Evolutionary conservation across 2,329 filamentous ascomycete species (phyloP).

Genomic region (Cladosporium velox): DNA sequence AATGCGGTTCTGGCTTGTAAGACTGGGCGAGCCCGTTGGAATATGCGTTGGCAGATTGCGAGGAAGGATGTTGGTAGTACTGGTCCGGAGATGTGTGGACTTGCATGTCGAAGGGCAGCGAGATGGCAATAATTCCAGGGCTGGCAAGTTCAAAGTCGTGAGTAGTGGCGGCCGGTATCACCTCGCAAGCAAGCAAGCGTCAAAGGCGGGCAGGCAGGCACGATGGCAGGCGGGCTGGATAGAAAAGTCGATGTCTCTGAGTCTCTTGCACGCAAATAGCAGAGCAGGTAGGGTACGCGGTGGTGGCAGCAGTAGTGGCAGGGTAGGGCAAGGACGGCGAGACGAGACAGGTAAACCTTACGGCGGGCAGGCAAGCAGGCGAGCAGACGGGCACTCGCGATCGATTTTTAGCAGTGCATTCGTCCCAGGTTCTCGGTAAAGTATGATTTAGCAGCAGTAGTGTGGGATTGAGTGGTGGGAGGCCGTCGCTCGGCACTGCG

Average conservation of each 20-base stretch:
- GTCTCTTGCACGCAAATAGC: neutral
- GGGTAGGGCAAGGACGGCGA: slow-evolving; percentile 1
- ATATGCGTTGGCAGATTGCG: slow-evolving; percentile 18
- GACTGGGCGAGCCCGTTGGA: slow-evolving; percentile 17
- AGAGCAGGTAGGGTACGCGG: slow-evolving; percentile 7
- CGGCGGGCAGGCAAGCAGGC: neutral
- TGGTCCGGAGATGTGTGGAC: slow-evolving; percentile 16
- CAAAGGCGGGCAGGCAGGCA: neutral
- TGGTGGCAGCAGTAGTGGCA: neutral
- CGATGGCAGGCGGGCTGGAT: neutral
- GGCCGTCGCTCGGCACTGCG: slow-evolving; percentile 17
- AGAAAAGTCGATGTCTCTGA: neutral
- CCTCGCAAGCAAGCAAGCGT: neutral
- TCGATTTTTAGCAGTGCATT: slow-evolving; percentile 12
- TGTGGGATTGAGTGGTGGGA: slow-evolving; percentile 2
- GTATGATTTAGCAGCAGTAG: slow-evolving; percentile 5
- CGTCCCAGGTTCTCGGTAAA: slow-evolving; percentile 22
- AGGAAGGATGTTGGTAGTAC: slow-evolving; percentile 17
- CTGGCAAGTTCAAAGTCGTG: neutral
- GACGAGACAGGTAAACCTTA: slow-evolving; percentile 1
- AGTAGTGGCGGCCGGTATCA: slow-evolving; percentile 2
- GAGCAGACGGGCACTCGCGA: neutral
- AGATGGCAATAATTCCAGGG: neutral
- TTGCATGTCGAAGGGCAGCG: slow-evolving; percentile 14
- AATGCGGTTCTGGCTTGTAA: slow-evolving; percentile 18